Conservation (phyloP, 2,329 filamentous ascomycete genomes). For the Monosporascus sp. region DNA sequence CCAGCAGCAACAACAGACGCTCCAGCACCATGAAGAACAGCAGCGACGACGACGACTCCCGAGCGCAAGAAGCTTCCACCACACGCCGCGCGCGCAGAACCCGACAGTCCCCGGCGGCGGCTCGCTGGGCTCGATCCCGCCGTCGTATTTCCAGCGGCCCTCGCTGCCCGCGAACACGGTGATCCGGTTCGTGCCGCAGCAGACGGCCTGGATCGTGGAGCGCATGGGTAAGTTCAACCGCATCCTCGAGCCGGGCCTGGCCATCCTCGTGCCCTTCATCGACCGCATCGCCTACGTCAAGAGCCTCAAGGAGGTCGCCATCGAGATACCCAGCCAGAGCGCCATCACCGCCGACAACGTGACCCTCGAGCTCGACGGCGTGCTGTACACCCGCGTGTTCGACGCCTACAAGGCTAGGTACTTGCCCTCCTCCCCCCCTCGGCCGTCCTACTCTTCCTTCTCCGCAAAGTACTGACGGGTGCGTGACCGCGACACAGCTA, state of each 20-base stretch:
- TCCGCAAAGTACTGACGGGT: slow-evolving; percentile 2
- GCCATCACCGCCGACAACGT: slow-evolving; percentile 99
- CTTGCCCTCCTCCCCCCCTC: slow-evolving; percentile 17
- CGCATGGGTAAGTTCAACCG: slow-evolving; percentile 97
- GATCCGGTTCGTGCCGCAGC: slow-evolving; percentile 95
- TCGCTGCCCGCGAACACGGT: slow-evolving; percentile 87
- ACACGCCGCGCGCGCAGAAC: slow-evolving; percentile 11
- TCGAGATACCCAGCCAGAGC: slow-evolving; percentile 96
- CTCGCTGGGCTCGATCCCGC: slow-evolving; percentile 39
- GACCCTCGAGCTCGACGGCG: slow-evolving; percentile 90
- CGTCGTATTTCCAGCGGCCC: slow-evolving; percentile 74
- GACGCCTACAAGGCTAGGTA: slow-evolving; percentile 97
- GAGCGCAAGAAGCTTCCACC: slow-evolving; percentile 14
- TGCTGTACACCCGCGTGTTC: slow-evolving; percentile 92
- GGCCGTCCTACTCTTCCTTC: neutral
- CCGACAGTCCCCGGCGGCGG: slow-evolving; percentile 19
- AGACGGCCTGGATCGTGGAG: slow-evolving; percentile 99
- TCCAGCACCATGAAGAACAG: neutral
- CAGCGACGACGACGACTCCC: neutral
- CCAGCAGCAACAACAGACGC: neutral
- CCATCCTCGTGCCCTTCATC: slow-evolving; percentile 81
- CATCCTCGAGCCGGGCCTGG: slow-evolving; percentile 87
- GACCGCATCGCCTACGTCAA: slow-evolving; percentile 98
- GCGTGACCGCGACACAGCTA: slow-evolving; percentile 56
- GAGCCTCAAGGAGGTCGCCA: slow-evolving; percentile 89